Base-by-base conservation (phyloP, 768 basidiomycete genomes). In the Gyrodon lividus region DNA sequence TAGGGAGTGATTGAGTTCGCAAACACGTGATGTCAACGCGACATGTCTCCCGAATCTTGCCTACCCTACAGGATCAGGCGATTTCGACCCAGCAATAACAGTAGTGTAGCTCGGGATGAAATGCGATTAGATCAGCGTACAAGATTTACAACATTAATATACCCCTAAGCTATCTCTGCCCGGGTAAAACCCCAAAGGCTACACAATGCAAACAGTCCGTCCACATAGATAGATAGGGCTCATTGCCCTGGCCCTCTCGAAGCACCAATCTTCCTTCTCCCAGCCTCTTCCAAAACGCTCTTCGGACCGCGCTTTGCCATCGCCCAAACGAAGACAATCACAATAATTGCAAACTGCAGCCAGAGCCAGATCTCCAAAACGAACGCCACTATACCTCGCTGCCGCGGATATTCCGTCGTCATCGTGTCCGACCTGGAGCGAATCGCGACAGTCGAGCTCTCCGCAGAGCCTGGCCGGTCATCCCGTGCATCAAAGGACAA, bases 291-390 rank as follows among this genome's bases (percentile, higher is more conserved):
- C 51, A 90, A 59, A 26, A 92, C 80, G 47, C 77, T 77, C 70
- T 83, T 84, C 6, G 89, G 89, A 3, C 91, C 89, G 17, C 81
- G 76, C 68, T 75, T 82, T 51, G 88, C 87, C 84, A 91, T 87
- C 30, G 87, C 81, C 77, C 82, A 90, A 48, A 93, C 65, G 67
- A 92, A 92, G 46, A 91, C 83, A 37, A 84, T 48, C 28, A 92
- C 76, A 56, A 93, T 82, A 54, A 91, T 75, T 7, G 67, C 73
- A 62, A 92, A 91, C 67, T 93, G 91, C 52, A 91, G 65, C 88
- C 89, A 90, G 56, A 92, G 67, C 91, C 91, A 92, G 19, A 88
- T 64, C 70, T 90, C 87, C 43, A 92, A 59, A 56, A 91, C 65
- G 43, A 86, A 69, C 35, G 64, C 70, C 30, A 72, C 70, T 19